phyloP scores from a whole-genome alignment of 345 rosid species.

The Mercurialis annua region DNA sequence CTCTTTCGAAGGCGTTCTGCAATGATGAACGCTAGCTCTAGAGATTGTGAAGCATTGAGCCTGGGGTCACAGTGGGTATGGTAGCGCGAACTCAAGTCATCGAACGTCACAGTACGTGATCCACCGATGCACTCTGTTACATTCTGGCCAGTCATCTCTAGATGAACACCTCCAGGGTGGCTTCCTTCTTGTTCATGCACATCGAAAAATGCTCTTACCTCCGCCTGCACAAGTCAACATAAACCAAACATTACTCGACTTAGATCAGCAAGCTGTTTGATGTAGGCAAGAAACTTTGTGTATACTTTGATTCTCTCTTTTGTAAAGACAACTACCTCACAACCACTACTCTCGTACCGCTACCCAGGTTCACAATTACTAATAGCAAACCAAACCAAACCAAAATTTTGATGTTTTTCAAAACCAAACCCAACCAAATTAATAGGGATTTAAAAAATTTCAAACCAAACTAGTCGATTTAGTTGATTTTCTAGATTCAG shows the following conservation, averaged over 20 bases:
- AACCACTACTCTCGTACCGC: not conserved
- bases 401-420: no score
- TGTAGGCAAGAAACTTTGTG: not conserved
- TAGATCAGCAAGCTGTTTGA: no score
- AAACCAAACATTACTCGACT: not conserved
- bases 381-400: no score
- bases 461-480: no score
- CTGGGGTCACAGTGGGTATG: constrained; percentile 33
- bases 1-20: constrained; percentile 32
- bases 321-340: not conserved
- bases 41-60: constrained; percentile 32
- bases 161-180: constrained; percentile 31
- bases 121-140: constrained; percentile 35
- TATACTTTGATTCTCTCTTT: not conserved
- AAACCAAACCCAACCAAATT: no score
- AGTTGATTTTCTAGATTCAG: no score
- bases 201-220: constrained; percentile 32
- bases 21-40: constrained; percentile 34
- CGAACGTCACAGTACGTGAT: constrained; percentile 29
- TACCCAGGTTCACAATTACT: not conserved
- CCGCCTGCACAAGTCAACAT: constrained; percentile 19
- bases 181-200: constrained; percentile 36
- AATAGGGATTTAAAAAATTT: no score
- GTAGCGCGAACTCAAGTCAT: constrained; percentile 30
- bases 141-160: constrained; percentile 34